Base-by-base conservation (phyloP, 176 grass and related monocot genomes). In the Cocos nucifera region DNA sequence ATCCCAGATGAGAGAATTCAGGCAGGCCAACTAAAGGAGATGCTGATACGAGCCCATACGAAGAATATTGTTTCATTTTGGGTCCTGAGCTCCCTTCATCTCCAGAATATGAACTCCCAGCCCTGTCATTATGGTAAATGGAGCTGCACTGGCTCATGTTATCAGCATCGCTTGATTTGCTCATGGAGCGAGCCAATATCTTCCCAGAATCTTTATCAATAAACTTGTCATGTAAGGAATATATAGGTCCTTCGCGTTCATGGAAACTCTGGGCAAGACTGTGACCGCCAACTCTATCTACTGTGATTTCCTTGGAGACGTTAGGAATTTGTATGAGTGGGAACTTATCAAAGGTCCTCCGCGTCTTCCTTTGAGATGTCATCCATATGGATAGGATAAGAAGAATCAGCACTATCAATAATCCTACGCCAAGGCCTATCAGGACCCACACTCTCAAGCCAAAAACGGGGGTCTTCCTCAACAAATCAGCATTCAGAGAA, bases 81-180 rank as follows among this genome's bases (percentile, higher is more conserved):
- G 69, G 71, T 9, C 83, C 80, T 3, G 76, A 85, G 66, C 80
- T 86, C 62, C 76, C 75, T 53, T 85, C 84, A 51, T 85, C 86
- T 56, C 83, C 86, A 73, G 79, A 89, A 55, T 89, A 89, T 10
- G 86, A 95, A 49, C 83, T 87, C 49, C 86, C 83, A 53, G 75
- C 86, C 70, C 81, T 85, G 71, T 95, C 89, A 57, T 73, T 66
- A 67, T 95, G 80, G 73, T 70, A 82, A 61, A 76, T 53, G 3
- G 80, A 90, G 67, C 86, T 95, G 77, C 86, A 86, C 60, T 95
- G 90, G 64, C 86, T 95, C 73, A 85, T 74, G 6, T 75, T 57
- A 18, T 89, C 89, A 6, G 70, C 82, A 57, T 95, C 89, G 3
- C 82, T 75, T 57, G 89, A 86, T 77, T 77, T 87, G 22, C 58